Evolutionary conservation across 441 rosid species (phyloP), one percentile per base, ranked within the genome.

Genomic region (Populus tomentosa): DNA sequence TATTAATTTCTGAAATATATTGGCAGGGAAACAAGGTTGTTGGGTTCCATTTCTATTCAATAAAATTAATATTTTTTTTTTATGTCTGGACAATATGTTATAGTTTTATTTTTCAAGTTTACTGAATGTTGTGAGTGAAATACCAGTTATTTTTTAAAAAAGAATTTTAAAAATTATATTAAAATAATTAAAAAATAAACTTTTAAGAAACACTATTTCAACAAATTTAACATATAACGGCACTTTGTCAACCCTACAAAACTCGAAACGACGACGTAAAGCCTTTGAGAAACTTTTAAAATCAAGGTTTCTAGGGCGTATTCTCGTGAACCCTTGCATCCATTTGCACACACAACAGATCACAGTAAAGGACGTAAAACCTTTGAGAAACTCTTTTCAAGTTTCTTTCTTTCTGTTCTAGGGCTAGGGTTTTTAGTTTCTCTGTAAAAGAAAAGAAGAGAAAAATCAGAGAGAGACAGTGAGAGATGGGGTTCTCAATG

Each of bases 401-500:
- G 63, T 36, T 59, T 74, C 65, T 74, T 35, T 35, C 69, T 35
- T 14, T 62, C n/a, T 59, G 5, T 46, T 61, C 65, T 4, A 61
- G 65, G 26, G 28, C 23, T 61, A 61, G 65, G 65, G 65, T 61
- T 61, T 7, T 21, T 23, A 61, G 65, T 61, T 28, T 1, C 32
- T 38, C n/a, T n/a, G 24, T 62, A 32, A 46, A 70, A 33, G 32
- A 70, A 13, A 66, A 69, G n/a, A 56, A 61, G 28, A 69, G 70
- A 76, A 28, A 46, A 20, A 70, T 4, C 23, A 35, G 30, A 32
- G 67, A 56, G 28, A 21, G 16, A 77, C 76, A 75, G 69, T 68
- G 32, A 3, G 56, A 67, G 73, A 91, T 93, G 94, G 91, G 92
- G 35, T 84, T 88, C 80, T 89, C 97, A 71, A 88, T 89, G 98